Conservation (phyloP, 2,329 filamentous ascomycete genomes). For the Calonectria pseudoreteaudii region DNA sequence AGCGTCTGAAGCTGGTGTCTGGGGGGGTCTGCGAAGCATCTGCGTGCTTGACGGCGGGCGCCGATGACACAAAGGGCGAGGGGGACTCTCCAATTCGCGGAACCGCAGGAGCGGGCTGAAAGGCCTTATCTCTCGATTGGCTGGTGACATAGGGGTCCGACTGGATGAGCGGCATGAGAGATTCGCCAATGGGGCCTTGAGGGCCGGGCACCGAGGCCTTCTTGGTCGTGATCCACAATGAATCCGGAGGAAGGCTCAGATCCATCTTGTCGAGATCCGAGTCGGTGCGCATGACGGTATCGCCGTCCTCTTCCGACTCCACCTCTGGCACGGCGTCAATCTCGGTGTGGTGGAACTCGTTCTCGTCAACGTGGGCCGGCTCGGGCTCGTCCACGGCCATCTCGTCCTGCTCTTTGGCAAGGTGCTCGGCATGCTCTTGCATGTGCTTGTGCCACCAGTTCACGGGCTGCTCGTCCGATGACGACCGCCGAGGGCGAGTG, state of each 20-base stretch:
- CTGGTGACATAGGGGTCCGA: slow-evolving; percentile 35
- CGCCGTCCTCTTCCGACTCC: slow-evolving; percentile 32
- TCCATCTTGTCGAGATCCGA: slow-evolving; percentile 59
- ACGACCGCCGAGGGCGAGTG: slow-evolving; percentile 61
- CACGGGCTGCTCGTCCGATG: slow-evolving; percentile 68
- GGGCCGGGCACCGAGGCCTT: slow-evolving; percentile 45
- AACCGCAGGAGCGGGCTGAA: slow-evolving; percentile 32
- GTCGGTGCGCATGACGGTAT: slow-evolving; percentile 50
- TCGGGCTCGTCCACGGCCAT: slow-evolving; percentile 44
- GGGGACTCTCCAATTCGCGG: slow-evolving; percentile 40
- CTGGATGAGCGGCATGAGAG: slow-evolving; percentile 40
- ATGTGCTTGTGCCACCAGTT: slow-evolving; percentile 84
- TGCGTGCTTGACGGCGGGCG: slow-evolving; percentile 32
- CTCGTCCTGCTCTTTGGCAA: slow-evolving; percentile 60
- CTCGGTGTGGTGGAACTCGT: slow-evolving; percentile 32
- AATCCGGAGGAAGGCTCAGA: slow-evolving; percentile 52
- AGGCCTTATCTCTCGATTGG: slow-evolving; percentile 36
- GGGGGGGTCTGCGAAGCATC: slow-evolving; percentile 50
- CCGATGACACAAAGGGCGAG: slow-evolving; percentile 40
- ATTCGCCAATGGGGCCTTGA: slow-evolving; percentile 41
- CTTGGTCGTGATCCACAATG: slow-evolving; percentile 56
- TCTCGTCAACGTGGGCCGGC: slow-evolving; percentile 25
- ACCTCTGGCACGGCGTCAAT: slow-evolving; percentile 37
- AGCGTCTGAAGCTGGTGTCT: slow-evolving; percentile 56
- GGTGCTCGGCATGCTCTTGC: slow-evolving; percentile 79